Conservation (phyloP, 495 filamentous ascomycete species). For the Extremus antarcticus region DNA sequence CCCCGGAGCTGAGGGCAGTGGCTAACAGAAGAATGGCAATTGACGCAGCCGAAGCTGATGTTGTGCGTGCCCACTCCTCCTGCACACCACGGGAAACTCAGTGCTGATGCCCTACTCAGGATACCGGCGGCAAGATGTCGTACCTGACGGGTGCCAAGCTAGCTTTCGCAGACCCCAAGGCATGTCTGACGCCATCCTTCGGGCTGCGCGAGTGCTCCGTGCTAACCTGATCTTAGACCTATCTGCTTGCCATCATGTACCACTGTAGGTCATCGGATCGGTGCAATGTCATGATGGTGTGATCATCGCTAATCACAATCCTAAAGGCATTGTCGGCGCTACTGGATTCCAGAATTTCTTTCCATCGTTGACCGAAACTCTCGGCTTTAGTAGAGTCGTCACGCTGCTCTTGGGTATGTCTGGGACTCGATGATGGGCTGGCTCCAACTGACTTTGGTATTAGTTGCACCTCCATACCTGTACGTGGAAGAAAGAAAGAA, state of each 20-base stretch:
- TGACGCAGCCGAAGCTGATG: constrained; percentile 37
- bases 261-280: too few species aligned
- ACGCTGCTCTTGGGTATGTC: constrained; percentile 40
- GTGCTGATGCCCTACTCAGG: too few species aligned
- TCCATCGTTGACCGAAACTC: constrained; percentile 38
- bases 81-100: too few species aligned
- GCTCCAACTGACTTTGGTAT: too few species aligned
- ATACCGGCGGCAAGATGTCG: constrained; percentile 35
- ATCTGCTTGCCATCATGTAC: constrained; percentile 39
- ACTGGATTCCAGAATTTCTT: constrained; percentile 48
- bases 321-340: constrained; percentile 41
- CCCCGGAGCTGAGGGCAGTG: constrained; percentile 39
- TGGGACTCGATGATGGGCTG: too few species aligned
- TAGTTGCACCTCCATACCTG: background rate
- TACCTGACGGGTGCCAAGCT: constrained; percentile 41
- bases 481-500: too few species aligned
- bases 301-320: too few species aligned
- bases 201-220: background rate
- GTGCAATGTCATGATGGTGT: too few species aligned
- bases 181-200: background rate
- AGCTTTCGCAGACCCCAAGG: constrained; percentile 41
- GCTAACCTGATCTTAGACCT: constrained; percentile 23
- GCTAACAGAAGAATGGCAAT: constrained; percentile 39
- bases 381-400: constrained; percentile 34
- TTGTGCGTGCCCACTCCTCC: too few species aligned